A percentile compares a stretch with the other conserved stretches of the same genome.
These are phyloP conservation scores for Fusarium neocosmosporiellum DNA, from an alignment of 2,329 filamentous ascomycete genomes.

Conservation along the genomic window DNA sequence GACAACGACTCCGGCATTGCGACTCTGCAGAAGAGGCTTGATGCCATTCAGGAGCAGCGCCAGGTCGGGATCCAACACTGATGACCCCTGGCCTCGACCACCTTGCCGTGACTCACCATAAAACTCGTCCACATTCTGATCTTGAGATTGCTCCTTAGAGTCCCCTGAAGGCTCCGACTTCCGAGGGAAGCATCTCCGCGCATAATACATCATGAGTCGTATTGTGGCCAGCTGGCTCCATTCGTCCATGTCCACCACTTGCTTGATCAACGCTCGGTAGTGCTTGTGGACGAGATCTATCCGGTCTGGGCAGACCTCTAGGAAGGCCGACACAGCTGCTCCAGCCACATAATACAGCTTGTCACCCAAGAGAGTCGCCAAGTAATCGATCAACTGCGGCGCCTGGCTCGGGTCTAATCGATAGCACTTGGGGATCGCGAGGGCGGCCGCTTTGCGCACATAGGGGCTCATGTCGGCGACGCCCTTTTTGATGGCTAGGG, in stretches of 20 bases:
- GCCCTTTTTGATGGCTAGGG: conserved; percentile 93
- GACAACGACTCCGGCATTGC: conserved; percentile 92
- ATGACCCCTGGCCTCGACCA: conserved; percentile 54
- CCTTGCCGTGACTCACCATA: conserved; percentile 75
- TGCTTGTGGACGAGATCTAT: conserved; percentile 92
- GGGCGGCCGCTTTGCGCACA: conserved; percentile 90
- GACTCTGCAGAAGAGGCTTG: conserved; percentile 87
- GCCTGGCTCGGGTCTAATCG: conserved; percentile 86
- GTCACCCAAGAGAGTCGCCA: conserved; percentile 83
- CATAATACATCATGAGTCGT: conserved; percentile 84
- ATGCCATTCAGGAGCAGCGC: conserved; percentile 83
- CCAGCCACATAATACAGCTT: conserved; percentile 97
- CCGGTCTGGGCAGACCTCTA: conserved; percentile 88
- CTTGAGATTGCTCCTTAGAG: conserved; percentile 45
- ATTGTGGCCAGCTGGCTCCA: conserved; percentile 93
- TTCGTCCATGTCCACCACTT: conserved; percentile 98
- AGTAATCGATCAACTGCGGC: conserved; percentile 85
- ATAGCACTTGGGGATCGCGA: conserved; percentile 97
- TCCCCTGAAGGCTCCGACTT: conserved; percentile 68
- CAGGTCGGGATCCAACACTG: conserved; percentile 83
- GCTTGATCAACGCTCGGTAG: conserved; percentile 85
- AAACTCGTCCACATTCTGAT: conserved; percentile 73
- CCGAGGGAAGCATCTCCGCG: conserved; percentile 86
- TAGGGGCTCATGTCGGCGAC: conserved; percentile 93
- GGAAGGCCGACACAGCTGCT: conserved; percentile 87